Conservation (phyloP, 441 rosid genomes). For the Dalechampia spathulata region DNA sequence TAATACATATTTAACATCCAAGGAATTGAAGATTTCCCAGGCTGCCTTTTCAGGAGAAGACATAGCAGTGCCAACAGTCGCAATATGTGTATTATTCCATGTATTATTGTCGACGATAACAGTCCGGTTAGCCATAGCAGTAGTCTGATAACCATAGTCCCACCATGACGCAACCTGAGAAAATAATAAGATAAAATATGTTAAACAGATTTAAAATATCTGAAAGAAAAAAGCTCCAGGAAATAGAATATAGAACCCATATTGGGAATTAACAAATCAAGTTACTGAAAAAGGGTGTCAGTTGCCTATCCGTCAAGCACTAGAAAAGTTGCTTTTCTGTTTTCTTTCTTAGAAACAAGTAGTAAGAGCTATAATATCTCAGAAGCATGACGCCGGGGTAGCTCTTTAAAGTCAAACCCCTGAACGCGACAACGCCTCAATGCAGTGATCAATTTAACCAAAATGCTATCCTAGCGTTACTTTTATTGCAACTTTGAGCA, state of each 20-base stretch:
- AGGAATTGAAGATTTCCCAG: constrained; percentile 92
- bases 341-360: background rate
- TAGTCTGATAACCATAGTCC: constrained; percentile 99
- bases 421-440: too few species aligned
- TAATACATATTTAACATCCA: constrained; percentile 98
- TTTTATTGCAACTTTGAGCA: background rate
- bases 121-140: constrained; percentile 99
- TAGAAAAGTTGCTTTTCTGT: background rate
- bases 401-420: background rate
- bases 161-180: constrained; percentile 99
- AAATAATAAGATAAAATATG: constrained; percentile 11
- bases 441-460: background rate
- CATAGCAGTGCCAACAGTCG: constrained; percentile 99
- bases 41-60: constrained; percentile 99
- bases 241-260: background rate
- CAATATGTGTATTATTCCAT: constrained; percentile 99
- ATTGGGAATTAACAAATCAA: background rate
- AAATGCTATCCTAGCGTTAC: background rate
- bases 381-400: background rate
- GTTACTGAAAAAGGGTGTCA: background rate
- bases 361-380: background rate
- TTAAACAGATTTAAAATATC: background rate
- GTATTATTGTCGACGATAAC: constrained; percentile 99
- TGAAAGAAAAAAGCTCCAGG: background rate
- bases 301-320: background rate